Evolutionary conservation across 768 basidiomycete species (phyloP), one percentile per base, ranked within the genome.

Genomic region (Tubosaeta sp.): DNA sequence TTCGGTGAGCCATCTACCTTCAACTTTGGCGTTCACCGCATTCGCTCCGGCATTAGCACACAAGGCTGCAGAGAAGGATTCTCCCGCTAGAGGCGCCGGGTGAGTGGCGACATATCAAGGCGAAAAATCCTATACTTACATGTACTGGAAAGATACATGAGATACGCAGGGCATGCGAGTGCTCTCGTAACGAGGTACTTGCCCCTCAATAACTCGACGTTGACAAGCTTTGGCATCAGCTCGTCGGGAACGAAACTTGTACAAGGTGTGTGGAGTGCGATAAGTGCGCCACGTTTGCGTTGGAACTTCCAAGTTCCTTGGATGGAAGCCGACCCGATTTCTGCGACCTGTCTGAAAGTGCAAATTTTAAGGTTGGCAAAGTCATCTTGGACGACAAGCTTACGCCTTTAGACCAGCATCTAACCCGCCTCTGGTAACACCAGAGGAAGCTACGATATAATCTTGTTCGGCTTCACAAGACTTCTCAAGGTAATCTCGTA

Each of bases 291-390:
- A 4, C 63, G 62, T 46, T 53, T 59, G 6, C 46, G 22, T 26
- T 48, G 57, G 52, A 67, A 70, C 48, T 53, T 52, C 68, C 68
- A 71, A 14, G 56, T 52, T 6, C 65, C 65, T 29, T 61, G 67
- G 49, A 69, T 57, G 27, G 69, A 61, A 7, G 69, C 64, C 4
- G 64, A 42, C 6, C 53, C 58, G 3, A 22, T 22, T 22, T 22
- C 22, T n/a, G 60, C 37, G n/a, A 56, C 5, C 5, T 35, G 12
- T 47, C 54, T 52, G 35, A 31, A 3, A 17, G n/a, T 3, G 9
- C 5, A 38, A 5, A 1, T 29, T 16, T n/a, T 17, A 1, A 14
- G 31, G 22, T 14, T 8, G 27, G 19, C 12, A 6, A n/a, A 16
- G 25, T 31, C 13, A 22, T 17, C 4, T 2, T 41, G 16, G 11